phyloP scores from a whole-genome alignment of 2,329 filamentous ascomycete species.

The Beauveria asiatica region DNA sequence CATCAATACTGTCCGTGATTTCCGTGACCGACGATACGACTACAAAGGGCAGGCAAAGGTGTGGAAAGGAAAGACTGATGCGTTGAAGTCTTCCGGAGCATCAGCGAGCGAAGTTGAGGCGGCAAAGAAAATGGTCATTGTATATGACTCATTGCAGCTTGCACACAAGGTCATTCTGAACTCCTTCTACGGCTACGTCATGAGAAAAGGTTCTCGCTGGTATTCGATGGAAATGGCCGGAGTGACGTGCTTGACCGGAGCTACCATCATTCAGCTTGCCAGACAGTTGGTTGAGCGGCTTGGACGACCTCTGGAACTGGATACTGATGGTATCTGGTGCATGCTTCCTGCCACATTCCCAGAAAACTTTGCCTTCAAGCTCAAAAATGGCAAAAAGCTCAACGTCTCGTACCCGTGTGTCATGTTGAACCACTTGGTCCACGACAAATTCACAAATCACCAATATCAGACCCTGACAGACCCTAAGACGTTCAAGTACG shows the following conservation, averaged over 20 bases:
- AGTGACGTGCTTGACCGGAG: slow-evolving; percentile 93
- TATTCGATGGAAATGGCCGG: slow-evolving; percentile 99
- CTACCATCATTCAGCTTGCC: slow-evolving; percentile 94
- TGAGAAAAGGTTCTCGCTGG: slow-evolving; percentile 98
- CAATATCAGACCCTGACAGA: slow-evolving; percentile 91
- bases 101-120: slow-evolving; percentile 70
- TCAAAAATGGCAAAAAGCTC: slow-evolving; percentile 93
- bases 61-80: slow-evolving; percentile 94
- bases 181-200: slow-evolving; percentile 98
- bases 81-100: slow-evolving; percentile 75
- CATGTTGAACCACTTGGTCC: slow-evolving; percentile 97
- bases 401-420: slow-evolving; percentile 97
- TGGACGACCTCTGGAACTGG: slow-evolving; percentile 83
- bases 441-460: slow-evolving; percentile 90
- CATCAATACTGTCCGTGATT: slow-evolving; percentile 90
- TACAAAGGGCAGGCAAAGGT: slow-evolving; percentile 98
- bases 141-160: slow-evolving; percentile 92
- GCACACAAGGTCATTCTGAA: slow-evolving; percentile 99
- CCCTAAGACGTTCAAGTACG: slow-evolving; percentile 72
- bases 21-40: slow-evolving; percentile 94
- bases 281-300: slow-evolving; percentile 88
- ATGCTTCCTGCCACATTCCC: slow-evolving; percentile 95
- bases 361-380: slow-evolving; percentile 88
- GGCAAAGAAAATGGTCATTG: slow-evolving; percentile 96
- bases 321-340: slow-evolving; percentile 99